Conservation (phyloP, 1,284 basidiomycete species). For the Cryptococcus sp. region DNA sequence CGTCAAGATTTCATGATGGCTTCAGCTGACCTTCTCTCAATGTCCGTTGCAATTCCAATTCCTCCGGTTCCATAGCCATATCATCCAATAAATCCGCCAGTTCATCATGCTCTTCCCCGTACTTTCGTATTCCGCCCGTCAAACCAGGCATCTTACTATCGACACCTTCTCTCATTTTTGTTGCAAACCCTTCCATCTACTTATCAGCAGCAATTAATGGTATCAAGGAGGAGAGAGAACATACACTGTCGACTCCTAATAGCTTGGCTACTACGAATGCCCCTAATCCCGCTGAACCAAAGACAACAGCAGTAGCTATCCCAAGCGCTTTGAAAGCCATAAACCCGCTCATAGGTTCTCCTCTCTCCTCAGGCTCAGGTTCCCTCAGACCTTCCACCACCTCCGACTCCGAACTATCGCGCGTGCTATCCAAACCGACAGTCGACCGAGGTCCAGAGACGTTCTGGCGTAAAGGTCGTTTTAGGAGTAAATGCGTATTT, state of each 20-base stretch:
- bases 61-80: background rate
- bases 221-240: constrained; percentile 11
- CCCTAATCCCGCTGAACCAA: constrained; percentile 31
- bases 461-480: too few species aligned
- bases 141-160: constrained; percentile 23
- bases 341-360: constrained; percentile 9
- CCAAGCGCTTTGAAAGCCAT: constrained; percentile 36
- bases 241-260: constrained; percentile 36
- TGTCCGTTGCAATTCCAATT: background rate
- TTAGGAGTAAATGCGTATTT: constrained; percentile 10
- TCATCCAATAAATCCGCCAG: constrained; percentile 4
- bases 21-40: too few species aligned
- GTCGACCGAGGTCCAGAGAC: too few species aligned
- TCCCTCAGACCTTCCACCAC: background rate
- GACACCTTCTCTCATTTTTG: constrained; percentile 28
- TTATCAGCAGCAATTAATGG: background rate
- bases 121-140: constrained; percentile 8
- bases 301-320: constrained; percentile 38
- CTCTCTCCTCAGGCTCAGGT: background rate
- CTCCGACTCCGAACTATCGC: background rate
- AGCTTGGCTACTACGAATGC: constrained; percentile 28
- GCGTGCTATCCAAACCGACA: background rate
- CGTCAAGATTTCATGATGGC: too few species aligned
- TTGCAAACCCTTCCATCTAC: constrained; percentile 35
- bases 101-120: constrained; percentile 11